These are phyloP conservation scores for Platanus orientalis DNA, from an alignment of 164 flowering plant genomes.

Conservation along the genomic window DNA sequence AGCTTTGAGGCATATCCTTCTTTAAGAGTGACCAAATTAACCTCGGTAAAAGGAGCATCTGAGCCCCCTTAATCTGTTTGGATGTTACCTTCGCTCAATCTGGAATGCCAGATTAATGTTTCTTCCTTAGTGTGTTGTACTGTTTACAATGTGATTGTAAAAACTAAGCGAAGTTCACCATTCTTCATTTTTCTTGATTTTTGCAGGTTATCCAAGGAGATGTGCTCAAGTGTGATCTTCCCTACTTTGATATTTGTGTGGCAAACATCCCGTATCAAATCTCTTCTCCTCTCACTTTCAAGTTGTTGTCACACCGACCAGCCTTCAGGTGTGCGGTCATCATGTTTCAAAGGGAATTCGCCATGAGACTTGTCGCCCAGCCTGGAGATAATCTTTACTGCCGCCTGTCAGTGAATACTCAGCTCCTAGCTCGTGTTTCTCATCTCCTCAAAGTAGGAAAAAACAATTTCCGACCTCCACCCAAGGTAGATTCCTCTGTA, in stretches of 20 bases:
- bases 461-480: slow-evolving; percentile 94
- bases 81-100: no score
- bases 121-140: no score
- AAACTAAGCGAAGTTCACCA: neutral
- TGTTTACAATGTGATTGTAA: no score
- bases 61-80: no score
- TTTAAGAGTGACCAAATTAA: no score
- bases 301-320: slow-evolving; percentile 66
- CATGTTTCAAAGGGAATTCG: slow-evolving; percentile 94
- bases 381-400: slow-evolving; percentile 86
- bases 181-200: neutral
- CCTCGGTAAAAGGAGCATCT: no score
- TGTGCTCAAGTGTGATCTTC: no score
- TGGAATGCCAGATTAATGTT: no score
- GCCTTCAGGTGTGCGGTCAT: slow-evolving; percentile 80
- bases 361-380: slow-evolving; percentile 91
- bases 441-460: slow-evolving; percentile 91
- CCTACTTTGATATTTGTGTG: slow-evolving; percentile 89
- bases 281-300: slow-evolving; percentile 89
- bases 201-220: slow-evolving; percentile 93
- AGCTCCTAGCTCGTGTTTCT: slow-evolving; percentile 69
- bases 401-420: slow-evolving; percentile 86
- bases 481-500: slow-evolving; percentile 90
- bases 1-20: no score
- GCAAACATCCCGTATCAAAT: slow-evolving; percentile 96